These are phyloP conservation scores for Lepiota subincarnata DNA, from an alignment of 768 basidiomycete species.

Conservation along the genomic window DNA sequence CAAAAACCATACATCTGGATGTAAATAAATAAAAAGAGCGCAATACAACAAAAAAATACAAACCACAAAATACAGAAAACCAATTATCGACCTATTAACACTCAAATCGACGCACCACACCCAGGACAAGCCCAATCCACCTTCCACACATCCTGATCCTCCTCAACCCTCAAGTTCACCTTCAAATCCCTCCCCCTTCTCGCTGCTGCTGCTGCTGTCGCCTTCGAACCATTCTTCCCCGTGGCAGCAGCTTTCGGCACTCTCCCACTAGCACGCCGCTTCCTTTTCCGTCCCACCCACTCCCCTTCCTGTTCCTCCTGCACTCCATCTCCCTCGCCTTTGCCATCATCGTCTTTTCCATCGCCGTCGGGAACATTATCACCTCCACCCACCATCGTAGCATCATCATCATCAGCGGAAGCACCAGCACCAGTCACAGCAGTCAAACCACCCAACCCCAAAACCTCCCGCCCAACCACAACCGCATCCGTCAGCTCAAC, in stretches of 20 bases:
- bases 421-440: neutral
- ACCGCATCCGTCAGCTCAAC: neutral
- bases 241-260: neutral
- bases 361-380: neutral
- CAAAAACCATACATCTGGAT: too few relatives aligned
- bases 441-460: neutral
- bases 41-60: too few relatives aligned
- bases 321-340: too few relatives aligned
- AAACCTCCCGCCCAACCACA: neutral
- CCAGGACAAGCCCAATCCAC: conserved; percentile 9
- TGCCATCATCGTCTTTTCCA: neutral
- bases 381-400: neutral
- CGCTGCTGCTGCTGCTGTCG: too few relatives aligned
- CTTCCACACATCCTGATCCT: conserved; percentile 2
- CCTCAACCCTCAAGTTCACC: neutral
- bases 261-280: neutral
- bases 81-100: too few relatives aligned
- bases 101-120: neutral
- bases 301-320: neutral
- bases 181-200: neutral
- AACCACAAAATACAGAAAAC: neutral
- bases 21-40: neutral
- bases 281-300: neutral
- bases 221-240: neutral
- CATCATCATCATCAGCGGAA: too few relatives aligned